Conservation (phyloP, 2,329 filamentous ascomycete species). For the Calonectria leucothoes region DNA sequence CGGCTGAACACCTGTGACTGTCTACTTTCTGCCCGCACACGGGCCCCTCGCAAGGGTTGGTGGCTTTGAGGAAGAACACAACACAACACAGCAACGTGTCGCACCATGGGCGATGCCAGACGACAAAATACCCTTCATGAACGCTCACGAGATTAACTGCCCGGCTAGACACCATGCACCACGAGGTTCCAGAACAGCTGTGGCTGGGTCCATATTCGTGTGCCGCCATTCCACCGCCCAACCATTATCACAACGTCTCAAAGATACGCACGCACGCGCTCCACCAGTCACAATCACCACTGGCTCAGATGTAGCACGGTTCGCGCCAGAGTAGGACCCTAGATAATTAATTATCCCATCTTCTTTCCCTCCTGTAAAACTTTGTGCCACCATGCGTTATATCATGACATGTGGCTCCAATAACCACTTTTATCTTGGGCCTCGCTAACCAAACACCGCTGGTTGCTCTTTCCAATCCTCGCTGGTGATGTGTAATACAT, state of each 20-base stretch:
- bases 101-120: not conserved
- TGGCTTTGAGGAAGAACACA: not conserved
- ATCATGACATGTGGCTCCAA: not conserved
- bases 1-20: constrained; percentile 12
- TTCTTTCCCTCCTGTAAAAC: not conserved
- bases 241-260: not conserved
- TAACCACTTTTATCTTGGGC: not conserved
- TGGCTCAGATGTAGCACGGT: not conserved
- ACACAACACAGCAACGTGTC: not conserved
- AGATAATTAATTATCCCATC: not conserved
- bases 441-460: not conserved
- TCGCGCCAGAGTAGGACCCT: not conserved
- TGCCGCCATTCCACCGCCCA: not conserved
- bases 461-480: not conserved
- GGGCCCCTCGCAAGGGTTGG: not conserved
- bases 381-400: not conserved
- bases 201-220: not conserved
- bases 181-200: not conserved
- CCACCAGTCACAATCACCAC: not conserved
- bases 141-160: not conserved
- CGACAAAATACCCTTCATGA: not conserved
- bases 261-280: not conserved
- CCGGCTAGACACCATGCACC: not conserved
- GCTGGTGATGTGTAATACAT: constrained; percentile 13
- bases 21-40: not conserved